Evolutionary conservation across 2,329 filamentous ascomycete species (phyloP).

Genomic region (Sporothrix sp.): DNA sequence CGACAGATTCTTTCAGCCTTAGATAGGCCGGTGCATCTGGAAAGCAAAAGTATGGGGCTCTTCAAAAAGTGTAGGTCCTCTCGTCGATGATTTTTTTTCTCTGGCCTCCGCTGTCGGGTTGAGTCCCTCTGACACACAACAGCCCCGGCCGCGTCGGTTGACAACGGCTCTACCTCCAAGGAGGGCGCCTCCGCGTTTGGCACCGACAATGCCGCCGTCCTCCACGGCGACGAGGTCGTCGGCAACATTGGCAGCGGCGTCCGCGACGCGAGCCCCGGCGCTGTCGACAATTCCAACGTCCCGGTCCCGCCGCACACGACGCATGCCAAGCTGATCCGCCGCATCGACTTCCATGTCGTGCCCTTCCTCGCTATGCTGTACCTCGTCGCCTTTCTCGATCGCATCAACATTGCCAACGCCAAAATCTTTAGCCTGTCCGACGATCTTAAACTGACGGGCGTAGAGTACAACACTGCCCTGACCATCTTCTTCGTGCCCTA

Average conservation of each 20-base stretch:
- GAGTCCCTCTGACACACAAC: no score
- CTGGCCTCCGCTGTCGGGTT: no score
- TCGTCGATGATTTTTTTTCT: no score
- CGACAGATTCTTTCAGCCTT: no score
- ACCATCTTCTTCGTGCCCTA: constrained; percentile 80
- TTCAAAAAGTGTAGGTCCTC: constrained; percentile 6
- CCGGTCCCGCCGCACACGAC: constrained; percentile 45
- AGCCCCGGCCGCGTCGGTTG: constrained; percentile 5
- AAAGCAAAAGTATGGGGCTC: not conserved
- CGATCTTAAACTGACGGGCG: constrained; percentile 50
- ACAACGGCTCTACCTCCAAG: constrained; percentile 1
- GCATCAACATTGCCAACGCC: constrained; percentile 75
- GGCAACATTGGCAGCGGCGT: not conserved
- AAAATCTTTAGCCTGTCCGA: constrained; percentile 52
- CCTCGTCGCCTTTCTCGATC: constrained; percentile 58
- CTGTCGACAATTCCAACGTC: constrained; percentile 20
- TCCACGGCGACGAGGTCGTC: not conserved
- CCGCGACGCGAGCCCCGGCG: not conserved
- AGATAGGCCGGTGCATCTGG: not conserved
- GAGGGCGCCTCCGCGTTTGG: not conserved
- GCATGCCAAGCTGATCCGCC: constrained; percentile 55
- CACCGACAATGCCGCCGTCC: not conserved
- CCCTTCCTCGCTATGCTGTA: constrained; percentile 67
- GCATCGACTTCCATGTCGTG: constrained; percentile 62
- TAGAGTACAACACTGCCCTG: constrained; percentile 56